Evolutionary conservation across 169 alveolate genomes (phyloP).

Genomic region (Eimeria nieschulzi): DNA sequence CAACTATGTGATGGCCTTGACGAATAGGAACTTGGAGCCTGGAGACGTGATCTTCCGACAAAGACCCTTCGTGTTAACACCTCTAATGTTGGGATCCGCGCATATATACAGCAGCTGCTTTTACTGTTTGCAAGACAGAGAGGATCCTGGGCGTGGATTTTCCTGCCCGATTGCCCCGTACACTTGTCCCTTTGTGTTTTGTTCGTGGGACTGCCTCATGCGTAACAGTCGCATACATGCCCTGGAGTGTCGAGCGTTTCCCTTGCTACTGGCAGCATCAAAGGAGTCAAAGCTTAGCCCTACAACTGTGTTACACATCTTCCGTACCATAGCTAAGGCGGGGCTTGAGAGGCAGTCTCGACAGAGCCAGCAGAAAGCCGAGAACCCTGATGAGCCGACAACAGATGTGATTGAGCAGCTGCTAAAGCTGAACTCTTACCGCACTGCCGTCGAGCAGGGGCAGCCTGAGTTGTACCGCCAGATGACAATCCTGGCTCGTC

Average conservation of each 20-base stretch:
- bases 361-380: not conserved
- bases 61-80: conserved; percentile 70
- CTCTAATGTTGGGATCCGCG: conserved; percentile 53
- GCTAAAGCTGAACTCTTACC: conserved; percentile 79
- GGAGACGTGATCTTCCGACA: conserved; percentile 59
- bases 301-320: conserved; percentile 79
- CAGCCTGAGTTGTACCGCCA: conserved; percentile 80
- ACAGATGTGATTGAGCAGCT: conserved; percentile 77
- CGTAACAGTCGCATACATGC: conserved; percentile 86
- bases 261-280: conserved; percentile 81
- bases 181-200: conserved; percentile 88
- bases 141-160: conserved; percentile 77
- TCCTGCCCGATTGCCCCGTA: conserved; percentile 90
- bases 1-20: conserved; percentile 26
- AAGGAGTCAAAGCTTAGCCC: conserved; percentile 78
- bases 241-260: conserved; percentile 86
- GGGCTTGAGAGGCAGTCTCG: conserved; percentile 77
- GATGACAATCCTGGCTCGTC: conserved; percentile 81
- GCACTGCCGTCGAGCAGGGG: conserved; percentile 76
- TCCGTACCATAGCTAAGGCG: conserved; percentile 78
- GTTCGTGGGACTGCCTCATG: conserved; percentile 89
- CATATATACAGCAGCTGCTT: conserved; percentile 84
- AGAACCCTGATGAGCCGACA: not conserved
- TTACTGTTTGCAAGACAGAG: conserved; percentile 88
- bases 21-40: conserved; percentile 39